A percentile compares a stretch with the other conserved stretches of the same genome.
Conservation (phyloP, 2,329 filamentous ascomycete genomes). For the Leptodontidium sp. region DNA sequence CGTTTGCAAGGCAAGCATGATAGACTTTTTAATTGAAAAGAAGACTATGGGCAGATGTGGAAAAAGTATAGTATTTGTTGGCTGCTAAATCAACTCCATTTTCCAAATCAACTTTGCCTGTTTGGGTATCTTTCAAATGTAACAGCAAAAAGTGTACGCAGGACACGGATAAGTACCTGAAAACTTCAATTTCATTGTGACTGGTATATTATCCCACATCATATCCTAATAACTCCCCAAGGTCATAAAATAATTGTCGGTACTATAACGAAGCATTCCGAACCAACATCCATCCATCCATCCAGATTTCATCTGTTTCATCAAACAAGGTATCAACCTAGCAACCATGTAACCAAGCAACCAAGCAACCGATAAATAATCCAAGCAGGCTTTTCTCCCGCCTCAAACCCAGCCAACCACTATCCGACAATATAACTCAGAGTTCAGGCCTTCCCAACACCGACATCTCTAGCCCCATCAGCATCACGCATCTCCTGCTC, state of each 20-base stretch:
- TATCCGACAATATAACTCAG: not conserved
- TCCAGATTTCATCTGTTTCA: not conserved
- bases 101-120: not conserved
- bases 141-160: not conserved
- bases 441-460: conserved; percentile 5
- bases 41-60: not conserved
- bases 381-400: not conserved
- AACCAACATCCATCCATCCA: not conserved
- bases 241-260: not conserved
- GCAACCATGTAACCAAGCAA: not conserved
- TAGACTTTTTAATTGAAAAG: conserved; percentile 3
- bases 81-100: not conserved
- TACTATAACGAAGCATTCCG: not conserved
- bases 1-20: conserved; percentile 15
- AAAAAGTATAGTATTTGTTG: not conserved
- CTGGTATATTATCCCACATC: not conserved
- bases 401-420: not conserved
- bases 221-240: too few relatives aligned
- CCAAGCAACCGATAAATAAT: not conserved
- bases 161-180: not conserved
- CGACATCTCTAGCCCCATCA: not conserved
- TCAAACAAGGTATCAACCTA: not conserved
- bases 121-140: not conserved
- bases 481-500: conserved; percentile 4
- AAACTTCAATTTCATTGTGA: not conserved